Conservation (phyloP, 768 basidiomycete species). For the Boletus fagicola region DNA sequence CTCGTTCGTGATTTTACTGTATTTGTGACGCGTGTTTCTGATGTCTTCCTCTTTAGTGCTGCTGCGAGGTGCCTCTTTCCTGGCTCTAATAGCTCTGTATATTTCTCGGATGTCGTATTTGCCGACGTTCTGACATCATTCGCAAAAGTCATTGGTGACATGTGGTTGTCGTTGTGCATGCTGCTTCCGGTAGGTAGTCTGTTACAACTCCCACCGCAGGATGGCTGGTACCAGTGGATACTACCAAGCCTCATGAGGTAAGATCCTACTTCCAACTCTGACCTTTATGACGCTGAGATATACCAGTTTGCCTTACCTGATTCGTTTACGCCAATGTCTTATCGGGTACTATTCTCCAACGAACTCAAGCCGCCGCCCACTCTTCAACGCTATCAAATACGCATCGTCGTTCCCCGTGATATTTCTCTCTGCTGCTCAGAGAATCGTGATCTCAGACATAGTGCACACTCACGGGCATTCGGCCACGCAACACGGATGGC, state of each 20-base stretch:
- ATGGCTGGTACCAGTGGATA: slow-evolving; percentile 70
- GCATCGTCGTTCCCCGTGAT: slow-evolving; percentile 97
- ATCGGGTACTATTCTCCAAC: slow-evolving; percentile 70
- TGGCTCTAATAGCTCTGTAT: slow-evolving; percentile 56
- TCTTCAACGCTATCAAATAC: slow-evolving; percentile 94
- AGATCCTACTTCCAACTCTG: slow-evolving; percentile 14
- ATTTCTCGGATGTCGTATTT: slow-evolving; percentile 90
- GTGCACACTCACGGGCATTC: slow-evolving; percentile 47
- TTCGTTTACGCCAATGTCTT: slow-evolving; percentile 93
- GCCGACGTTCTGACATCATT: slow-evolving; percentile 97
- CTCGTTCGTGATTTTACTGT: slow-evolving; percentile 50
- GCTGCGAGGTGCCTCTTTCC: slow-evolving; percentile 73
- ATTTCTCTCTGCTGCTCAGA: slow-evolving; percentile 87
- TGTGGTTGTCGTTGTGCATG: slow-evolving; percentile 87
- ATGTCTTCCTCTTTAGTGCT: slow-evolving; percentile 45
- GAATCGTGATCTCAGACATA: slow-evolving; percentile 62
- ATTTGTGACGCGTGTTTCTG: neutral
- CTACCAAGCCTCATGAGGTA: slow-evolving; percentile 88
- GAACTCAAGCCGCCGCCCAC: slow-evolving; percentile 66
- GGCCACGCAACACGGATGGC: slow-evolving; percentile 53
- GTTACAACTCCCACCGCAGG: slow-evolving; percentile 56
- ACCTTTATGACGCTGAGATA: slow-evolving; percentile 4
- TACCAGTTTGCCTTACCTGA: slow-evolving; percentile 74
- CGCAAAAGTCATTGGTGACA: slow-evolving; percentile 93
- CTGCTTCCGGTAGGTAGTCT: slow-evolving; percentile 82